Base-by-base conservation (phyloP, 2,329 filamentous ascomycete species). In the Aspergillus sp. region DNA sequence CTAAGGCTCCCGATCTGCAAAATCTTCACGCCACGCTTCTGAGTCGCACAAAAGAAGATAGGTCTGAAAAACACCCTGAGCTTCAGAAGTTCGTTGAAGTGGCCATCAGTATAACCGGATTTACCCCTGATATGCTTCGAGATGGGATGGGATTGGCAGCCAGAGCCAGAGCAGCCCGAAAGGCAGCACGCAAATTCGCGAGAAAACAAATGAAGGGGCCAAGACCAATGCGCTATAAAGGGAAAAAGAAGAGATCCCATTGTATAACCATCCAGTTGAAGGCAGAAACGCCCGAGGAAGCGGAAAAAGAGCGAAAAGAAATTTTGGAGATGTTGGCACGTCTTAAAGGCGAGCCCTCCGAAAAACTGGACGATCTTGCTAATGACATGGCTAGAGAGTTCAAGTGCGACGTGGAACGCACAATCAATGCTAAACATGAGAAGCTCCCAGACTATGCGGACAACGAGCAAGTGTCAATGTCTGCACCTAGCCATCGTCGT, bases 61-160 rank as follows among this genome's bases (percentile, higher is more conserved):
- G 0, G 63, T 58, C 50, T 62, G 67, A 10, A 61, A 57, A 2
- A 61, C 65, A 36, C 8, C 71, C 73, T 10, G 68, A 62, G 25
- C 59, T 78, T 6, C 63, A 70, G 23, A 38, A 60, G 0, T 76
- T 75, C 28, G 59, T 77, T 5, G 69, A 77, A 5, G 63, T 65
- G 17, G 69, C 65, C 19, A 73, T 76, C 49, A 58, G 61, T 36
- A 5, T 6, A 36, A 13, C 32, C 32, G 32, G 12, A 6, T 13
- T 15, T 13, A 36, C 10, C 32, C 32, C 32, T 36, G 32, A 61
- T 21, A 54, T 45, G 64, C 13, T 10, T 68, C 32, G 12, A 13
- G 12, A 1, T 60, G 62, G 45, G 32, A 53, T 30, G 49, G 41
- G 5, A 13, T 45, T 45, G 10, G 21, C 10, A 13, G 41, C 19